Base-by-base conservation (phyloP, 192 early-diverging fungal species). In the Pilobolus umbonatus region DNA sequence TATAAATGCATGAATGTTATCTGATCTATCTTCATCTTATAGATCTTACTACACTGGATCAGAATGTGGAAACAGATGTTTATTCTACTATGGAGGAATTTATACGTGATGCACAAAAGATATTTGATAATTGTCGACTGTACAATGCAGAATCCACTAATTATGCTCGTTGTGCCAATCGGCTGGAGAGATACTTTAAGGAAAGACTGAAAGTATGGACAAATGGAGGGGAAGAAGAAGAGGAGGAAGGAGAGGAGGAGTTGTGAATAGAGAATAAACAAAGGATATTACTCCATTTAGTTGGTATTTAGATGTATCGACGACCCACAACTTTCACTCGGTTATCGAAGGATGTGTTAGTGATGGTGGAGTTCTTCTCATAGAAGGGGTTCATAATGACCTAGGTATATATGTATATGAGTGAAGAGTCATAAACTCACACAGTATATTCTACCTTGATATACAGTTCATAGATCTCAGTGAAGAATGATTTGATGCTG, bases 381-480 rank as follows among this genome's bases (percentile, higher is more conserved):
- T 86, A 94, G 54, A 98, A 96, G 14, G 95, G 94, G 72, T 95
- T 98, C 69, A 94, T 63, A 38, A 96, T 55, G 0, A 82, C 78
- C 83, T 94, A 24, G 1, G 14, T 15, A 3, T 11, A 47, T n/a
- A 26, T n/a, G 11, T 34, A 8, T 6, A 9, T 24, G 4, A 25
- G 35, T n/a, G 15, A 5, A 17, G n/a, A 15, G 12, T 35, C 15
- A 36, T 48, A 34, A 40, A 12, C 25, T 25, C 25, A 26, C 42
- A 31, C 19, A 30, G 31, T 58, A 17, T 25, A 24, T 38, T 25
- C 44, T 75, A 95, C 90, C 86, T 93, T 93, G 60, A 95, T 84
- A 52, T 91, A 94, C 0, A 89, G 71, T 64, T 95, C 93, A 62
- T 94, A 86, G 30, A 77, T 67, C 31, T 95, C 93, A 32, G 75